phyloP scores from a whole-genome alignment of 2,329 filamentous ascomycete species.

The Cyphellophora attinorum region DNA sequence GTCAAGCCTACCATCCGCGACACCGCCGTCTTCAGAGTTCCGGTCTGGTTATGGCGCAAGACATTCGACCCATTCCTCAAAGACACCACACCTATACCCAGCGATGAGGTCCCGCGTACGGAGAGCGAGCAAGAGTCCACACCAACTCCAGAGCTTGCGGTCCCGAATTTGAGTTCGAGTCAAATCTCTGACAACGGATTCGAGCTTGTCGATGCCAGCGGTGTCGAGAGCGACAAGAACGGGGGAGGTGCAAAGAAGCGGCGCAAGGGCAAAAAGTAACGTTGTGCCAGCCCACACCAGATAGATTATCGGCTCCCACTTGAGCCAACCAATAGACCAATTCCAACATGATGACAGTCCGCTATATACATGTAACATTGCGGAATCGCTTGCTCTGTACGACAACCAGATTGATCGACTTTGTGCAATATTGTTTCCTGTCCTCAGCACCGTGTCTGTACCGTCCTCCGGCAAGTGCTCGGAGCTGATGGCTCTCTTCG shows the following conservation, averaged over 20 bases:
- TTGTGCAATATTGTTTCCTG: too few species aligned
- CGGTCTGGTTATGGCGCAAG: slow-evolving; percentile 59
- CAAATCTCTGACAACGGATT: slow-evolving; percentile 17
- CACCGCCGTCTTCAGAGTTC: slow-evolving; percentile 72
- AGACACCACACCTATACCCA: slow-evolving; percentile 6
- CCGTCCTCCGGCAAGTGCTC: too few species aligned
- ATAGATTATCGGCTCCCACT: too few species aligned
- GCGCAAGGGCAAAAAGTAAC: slow-evolving; percentile 16
- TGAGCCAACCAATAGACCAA: too few species aligned
- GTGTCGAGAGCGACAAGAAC: slow-evolving; percentile 13
- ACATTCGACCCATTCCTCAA: slow-evolving; percentile 46
- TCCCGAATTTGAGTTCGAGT: slow-evolving; percentile 13
- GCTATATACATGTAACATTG: too few species aligned
- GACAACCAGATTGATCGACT: too few species aligned
- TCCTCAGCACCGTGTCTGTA: too few species aligned
- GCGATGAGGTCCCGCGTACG: slow-evolving; percentile 4
- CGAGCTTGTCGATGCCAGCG: slow-evolving; percentile 17
- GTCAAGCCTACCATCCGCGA: slow-evolving; percentile 65
- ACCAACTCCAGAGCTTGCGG: slow-evolving; percentile 3
- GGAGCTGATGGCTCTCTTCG: too few species aligned
- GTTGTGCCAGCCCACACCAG: too few species aligned
- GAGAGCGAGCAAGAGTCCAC: slow-evolving; percentile 3
- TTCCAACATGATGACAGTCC: too few species aligned
- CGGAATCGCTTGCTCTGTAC: too few species aligned
- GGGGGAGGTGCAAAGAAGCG: slow-evolving; percentile 15